phyloP scores from a whole-genome alignment of 148 eudicot species.

The Dianthus caryophyllus region DNA sequence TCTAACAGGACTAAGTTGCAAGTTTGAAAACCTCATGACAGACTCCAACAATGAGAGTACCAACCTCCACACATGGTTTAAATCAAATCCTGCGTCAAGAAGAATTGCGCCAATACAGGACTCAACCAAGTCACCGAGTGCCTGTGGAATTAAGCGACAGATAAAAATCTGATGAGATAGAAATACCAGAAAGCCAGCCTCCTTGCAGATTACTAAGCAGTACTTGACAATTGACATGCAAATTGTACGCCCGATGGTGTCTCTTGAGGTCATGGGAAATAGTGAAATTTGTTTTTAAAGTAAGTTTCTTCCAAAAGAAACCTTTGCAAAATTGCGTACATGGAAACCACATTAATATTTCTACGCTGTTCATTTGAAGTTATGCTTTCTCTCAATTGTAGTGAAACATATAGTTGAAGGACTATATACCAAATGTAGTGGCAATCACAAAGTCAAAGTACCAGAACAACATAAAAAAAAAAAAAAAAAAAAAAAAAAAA shows the following conservation, averaged over 20 bases:
- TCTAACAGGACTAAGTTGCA: constrained; percentile 63
- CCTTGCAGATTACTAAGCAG: neutral
- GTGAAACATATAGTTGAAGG: neutral
- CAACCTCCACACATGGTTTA: constrained; percentile 60
- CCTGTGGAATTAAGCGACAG: constrained; percentile 42
- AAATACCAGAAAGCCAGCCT: neutral
- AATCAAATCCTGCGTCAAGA: constrained; percentile 81
- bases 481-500: too few relatives aligned
- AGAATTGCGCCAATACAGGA: constrained; percentile 82
- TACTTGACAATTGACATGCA: neutral
- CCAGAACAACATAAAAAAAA: constrained; percentile 11
- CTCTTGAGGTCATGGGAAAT: neutral
- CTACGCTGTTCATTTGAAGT: neutral
- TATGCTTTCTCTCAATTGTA: neutral
- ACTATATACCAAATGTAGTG: neutral
- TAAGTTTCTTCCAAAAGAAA: neutral
- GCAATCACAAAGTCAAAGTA: neutral
- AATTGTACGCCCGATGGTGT: constrained; percentile 1
- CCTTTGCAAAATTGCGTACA: neutral
- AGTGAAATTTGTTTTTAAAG: neutral
- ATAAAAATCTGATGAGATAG: constrained; percentile 12
- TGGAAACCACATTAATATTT: neutral
- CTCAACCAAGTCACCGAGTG: constrained; percentile 92
- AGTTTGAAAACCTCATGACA: constrained; percentile 47
- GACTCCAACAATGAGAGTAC: constrained; percentile 71